Percentiles rank a stretch among this genome's conserved stretches.
Conservation (phyloP, 108 stramenopile genomes). For the Pseudonitzschia multiseries region DNA sequence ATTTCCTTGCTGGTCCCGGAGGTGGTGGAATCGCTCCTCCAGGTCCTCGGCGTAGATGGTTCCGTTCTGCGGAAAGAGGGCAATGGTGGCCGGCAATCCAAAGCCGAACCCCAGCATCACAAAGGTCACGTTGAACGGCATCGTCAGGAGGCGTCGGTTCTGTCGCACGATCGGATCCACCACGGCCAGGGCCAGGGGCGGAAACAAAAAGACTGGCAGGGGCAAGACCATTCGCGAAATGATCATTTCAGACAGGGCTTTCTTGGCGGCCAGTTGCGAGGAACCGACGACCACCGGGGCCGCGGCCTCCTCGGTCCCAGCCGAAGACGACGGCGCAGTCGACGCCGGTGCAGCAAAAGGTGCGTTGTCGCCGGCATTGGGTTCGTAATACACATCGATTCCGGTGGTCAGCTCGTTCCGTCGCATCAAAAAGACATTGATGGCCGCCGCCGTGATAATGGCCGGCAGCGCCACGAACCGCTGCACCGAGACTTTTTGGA, state of each 20-base stretch:
- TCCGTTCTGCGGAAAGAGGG: constrained; percentile 83
- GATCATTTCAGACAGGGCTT: constrained; percentile 2
- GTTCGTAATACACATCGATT: constrained; percentile 4
- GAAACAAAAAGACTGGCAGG: neutral
- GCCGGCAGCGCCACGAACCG: constrained; percentile 1
- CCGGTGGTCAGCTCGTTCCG: constrained; percentile 6
- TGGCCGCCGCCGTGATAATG: neutral
- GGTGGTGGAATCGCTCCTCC: constrained; percentile 56
- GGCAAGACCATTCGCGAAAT: constrained; percentile 8
- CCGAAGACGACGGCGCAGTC: no score
- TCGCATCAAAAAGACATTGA: constrained; percentile 2
- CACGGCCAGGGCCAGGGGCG: neutral
- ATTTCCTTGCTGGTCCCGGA: constrained; percentile 35
- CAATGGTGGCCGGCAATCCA: constrained; percentile 80
- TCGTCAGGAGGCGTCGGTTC: neutral
- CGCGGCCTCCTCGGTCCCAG: neutral
- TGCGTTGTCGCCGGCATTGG: neutral
- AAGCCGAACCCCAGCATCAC: constrained; percentile 71
- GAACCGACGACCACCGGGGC: neutral
- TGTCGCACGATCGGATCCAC: neutral
- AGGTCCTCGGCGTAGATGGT: constrained; percentile 58
- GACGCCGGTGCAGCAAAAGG: no score
- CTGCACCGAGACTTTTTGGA: neutral
- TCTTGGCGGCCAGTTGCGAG: constrained; percentile 6
- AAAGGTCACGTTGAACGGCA: constrained; percentile 72